These are phyloP conservation scores for Insectozyma bohioensis DNA, from an alignment of 1,139 yeast species.

Conservation along the genomic window DNA sequence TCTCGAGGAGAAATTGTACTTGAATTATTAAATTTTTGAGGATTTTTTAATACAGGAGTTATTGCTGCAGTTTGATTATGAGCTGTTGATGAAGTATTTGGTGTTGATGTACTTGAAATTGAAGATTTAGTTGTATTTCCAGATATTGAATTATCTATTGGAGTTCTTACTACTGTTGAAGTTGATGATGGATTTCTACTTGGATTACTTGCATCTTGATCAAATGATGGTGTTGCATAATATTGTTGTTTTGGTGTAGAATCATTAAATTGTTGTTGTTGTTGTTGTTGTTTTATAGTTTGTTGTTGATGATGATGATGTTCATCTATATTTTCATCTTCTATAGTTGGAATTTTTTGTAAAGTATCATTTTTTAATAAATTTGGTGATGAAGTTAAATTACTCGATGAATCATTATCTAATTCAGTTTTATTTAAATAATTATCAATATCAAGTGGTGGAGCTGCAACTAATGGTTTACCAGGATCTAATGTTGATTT, in stretches of 20 bases:
- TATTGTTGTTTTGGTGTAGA: constrained; percentile 2
- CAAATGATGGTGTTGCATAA: constrained; percentile 7
- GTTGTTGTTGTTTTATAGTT: constrained; percentile 4
- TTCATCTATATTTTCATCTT: constrained; percentile 26
- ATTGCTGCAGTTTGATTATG: constrained; percentile 35
- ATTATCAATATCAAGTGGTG: constrained; percentile 14
- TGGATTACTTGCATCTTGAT: neutral
- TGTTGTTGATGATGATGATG: constrained; percentile 1
- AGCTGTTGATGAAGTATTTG: constrained; percentile 16
- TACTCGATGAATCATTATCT: constrained; percentile 12
- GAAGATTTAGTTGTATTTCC: too few relatives aligned
- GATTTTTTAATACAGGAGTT: constrained; percentile 30
- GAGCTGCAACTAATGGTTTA: constrained; percentile 19
- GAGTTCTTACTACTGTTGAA: constrained; percentile 27
- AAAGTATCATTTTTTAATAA: constrained; percentile 25
- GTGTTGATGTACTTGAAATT: too few relatives aligned
- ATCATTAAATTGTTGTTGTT: constrained; percentile 1
- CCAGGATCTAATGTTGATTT: constrained; percentile 45
- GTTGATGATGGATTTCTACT: constrained; percentile 6
- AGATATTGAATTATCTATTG: constrained; percentile 15
- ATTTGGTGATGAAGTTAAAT: constrained; percentile 14
- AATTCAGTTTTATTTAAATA: constrained; percentile 16
- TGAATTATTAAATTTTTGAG: constrained; percentile 6
- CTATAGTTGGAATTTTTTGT: constrained; percentile 34
- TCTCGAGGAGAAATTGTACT: constrained; percentile 25